Evolutionary conservation across 2,329 filamentous ascomycete species (phyloP), one percentile per base, ranked within the genome.

Genomic region (Dactylellina haptotyla): DNA sequence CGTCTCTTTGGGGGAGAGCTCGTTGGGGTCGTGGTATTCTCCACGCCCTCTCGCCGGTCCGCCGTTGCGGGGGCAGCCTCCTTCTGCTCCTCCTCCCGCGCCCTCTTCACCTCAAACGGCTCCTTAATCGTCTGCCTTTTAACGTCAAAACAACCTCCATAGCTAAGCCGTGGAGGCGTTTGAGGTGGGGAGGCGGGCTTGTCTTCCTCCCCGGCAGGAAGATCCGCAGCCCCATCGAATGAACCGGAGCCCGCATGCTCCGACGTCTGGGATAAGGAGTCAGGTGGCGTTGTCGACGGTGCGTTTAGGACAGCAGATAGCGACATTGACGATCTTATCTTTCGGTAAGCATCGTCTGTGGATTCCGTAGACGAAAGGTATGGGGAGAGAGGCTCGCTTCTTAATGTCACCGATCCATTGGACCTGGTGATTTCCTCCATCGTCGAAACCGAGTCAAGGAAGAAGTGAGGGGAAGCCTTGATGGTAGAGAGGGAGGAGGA

Each of bases 261-360:
- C 14, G 67, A 72, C 2, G 67, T 72, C 28, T 72, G 67, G 12
- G 67, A 72, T n/a, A 59, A 9, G 46, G 58, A 72, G 28, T 72
- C 67, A 2, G 67, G 67, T 6, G 66, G 66, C 1, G 67, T 72
- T 14, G 20, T 39, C 3, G 67, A 59, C 1, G 59, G 51, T n/a
- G 53, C 67, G 28, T 72, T 72, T 6, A 72, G 53, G 20, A 72
- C 67, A 10, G 37, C 54, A 28, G 67, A 72, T 25, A 72, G 37
- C 3, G 67, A 65, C 67, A 72, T 72, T 0, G 59, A 65, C 37
- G 67, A 72, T 28, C 51, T 58, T 12, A 72, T 72, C 61, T 72
- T 72, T 26, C 23, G 51, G 32, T 54, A 65, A 2, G 58, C 58
- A 6, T 57, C 48, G 25, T 72, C 67, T 14, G 32, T 48, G 8